A percentile compares a stretch with the other conserved stretches of the same genome.
These are phyloP conservation scores for Endocalyx cinctus DNA, from an alignment of 2,329 filamentous ascomycete genomes.

Conservation along the genomic window DNA sequence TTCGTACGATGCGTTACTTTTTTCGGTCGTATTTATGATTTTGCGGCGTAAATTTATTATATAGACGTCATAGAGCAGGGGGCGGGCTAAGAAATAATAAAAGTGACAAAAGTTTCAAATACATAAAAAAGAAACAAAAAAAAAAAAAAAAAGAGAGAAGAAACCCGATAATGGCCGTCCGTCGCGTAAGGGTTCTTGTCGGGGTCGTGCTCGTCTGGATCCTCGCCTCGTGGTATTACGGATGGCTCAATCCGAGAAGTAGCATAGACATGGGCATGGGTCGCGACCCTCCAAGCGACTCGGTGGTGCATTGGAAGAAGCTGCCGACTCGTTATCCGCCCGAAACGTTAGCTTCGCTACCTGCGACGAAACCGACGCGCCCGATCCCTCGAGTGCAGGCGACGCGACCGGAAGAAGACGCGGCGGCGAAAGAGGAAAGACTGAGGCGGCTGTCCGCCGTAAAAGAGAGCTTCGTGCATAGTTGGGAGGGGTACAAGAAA, in stretches of 20 bases:
- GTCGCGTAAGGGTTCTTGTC: constrained; percentile 24
- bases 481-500: constrained; percentile 57
- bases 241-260: too few relatives aligned
- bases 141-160: background rate
- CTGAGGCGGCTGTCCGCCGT: constrained; percentile 39
- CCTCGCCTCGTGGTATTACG: constrained; percentile 28
- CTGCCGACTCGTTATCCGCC: constrained; percentile 31
- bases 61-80: too few relatives aligned
- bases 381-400: constrained; percentile 57
- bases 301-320: constrained; percentile 25
- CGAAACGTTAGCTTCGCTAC: constrained; percentile 28
- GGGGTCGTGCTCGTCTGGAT: constrained; percentile 24
- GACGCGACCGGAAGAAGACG: constrained; percentile 42
- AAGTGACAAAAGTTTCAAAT: too few relatives aligned
- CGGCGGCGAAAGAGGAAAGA: constrained; percentile 28
- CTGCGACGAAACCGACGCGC: constrained; percentile 35
- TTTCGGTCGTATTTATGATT: too few relatives aligned
- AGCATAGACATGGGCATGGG: too few relatives aligned
- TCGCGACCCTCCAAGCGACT: constrained; percentile 12
- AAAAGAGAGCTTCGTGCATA: constrained; percentile 46
- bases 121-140: too few relatives aligned
- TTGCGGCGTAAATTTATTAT: too few relatives aligned
- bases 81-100: too few relatives aligned
- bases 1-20: too few relatives aligned
- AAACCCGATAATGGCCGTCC: constrained; percentile 20